These are phyloP conservation scores for Xylaria sp. DNA, from an alignment of 2,329 filamentous ascomycete genomes.

Conservation along the genomic window DNA sequence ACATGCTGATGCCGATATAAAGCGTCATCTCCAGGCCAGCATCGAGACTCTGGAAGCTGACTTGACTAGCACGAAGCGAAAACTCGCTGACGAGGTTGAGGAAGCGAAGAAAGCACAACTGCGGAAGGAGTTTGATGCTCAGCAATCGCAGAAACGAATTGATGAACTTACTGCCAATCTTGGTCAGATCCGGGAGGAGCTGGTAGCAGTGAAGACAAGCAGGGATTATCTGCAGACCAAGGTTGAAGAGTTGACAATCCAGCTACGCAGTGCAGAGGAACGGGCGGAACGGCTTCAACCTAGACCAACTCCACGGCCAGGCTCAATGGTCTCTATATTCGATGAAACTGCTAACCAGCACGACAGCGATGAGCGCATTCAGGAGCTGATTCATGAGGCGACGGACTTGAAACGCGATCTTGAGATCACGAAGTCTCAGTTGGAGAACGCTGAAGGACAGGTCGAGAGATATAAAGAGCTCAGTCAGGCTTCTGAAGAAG, in stretches of 20 bases:
- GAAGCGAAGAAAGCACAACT: conserved; percentile 82
- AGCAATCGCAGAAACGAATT: conserved; percentile 87
- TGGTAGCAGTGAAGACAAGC: conserved; percentile 83
- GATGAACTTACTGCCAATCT: conserved; percentile 87
- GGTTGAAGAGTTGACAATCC: conserved; percentile 86
- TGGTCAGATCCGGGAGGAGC: conserved; percentile 81
- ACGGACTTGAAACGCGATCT: conserved; percentile 87
- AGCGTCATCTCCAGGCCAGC: conserved; percentile 77
- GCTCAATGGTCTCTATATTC: conserved; percentile 48
- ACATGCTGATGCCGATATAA: conserved; percentile 78
- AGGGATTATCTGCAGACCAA: conserved; percentile 87
- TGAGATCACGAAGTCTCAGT: conserved; percentile 77
- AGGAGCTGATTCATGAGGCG: conserved; percentile 83
- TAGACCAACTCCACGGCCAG: conserved; percentile 70
- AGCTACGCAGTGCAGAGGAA: conserved; percentile 88
- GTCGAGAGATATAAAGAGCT: conserved; percentile 88
- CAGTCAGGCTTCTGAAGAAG: conserved; percentile 85
- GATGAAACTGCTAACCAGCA: conserved; percentile 49
- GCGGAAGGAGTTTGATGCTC: conserved; percentile 87
- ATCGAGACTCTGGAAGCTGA: conserved; percentile 82
- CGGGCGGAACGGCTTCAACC: conserved; percentile 81
- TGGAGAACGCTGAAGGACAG: conserved; percentile 81
- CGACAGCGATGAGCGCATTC: conserved; percentile 65
- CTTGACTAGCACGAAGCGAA: conserved; percentile 77
- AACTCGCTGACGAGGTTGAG: conserved; percentile 80